phyloP scores from a whole-genome alignment of 306 rosid species.

The Acmispon strigosus region DNA sequence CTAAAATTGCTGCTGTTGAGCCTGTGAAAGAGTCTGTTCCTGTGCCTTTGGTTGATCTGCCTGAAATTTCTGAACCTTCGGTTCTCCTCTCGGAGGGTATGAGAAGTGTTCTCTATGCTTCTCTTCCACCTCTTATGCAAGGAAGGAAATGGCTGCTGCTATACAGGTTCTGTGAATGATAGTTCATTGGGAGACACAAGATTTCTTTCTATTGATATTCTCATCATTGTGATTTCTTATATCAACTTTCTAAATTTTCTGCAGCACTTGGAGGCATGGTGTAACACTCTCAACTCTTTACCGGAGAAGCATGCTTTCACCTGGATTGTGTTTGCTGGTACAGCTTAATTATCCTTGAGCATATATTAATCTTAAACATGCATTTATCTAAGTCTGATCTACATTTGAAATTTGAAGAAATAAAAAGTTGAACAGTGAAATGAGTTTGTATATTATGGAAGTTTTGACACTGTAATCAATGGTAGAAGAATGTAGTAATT shows the following conservation, averaged over 20 bases:
- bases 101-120: conserved; percentile 54
- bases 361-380: background rate
- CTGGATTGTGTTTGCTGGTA: conserved; percentile 88
- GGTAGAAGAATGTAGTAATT: background rate
- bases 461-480: background rate
- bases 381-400: background rate
- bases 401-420: background rate
- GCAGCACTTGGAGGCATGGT: conserved; percentile 88
- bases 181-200: conserved; percentile 2
- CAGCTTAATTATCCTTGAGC: conserved; percentile 8
- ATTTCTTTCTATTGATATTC: background rate
- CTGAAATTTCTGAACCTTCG: conserved; percentile 77
- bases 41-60: conserved; percentile 28
- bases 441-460: background rate
- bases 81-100: conserved; percentile 52
- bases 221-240: background rate
- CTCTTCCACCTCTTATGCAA: conserved; percentile 79
- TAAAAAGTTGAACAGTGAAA: background rate
- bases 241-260: background rate
- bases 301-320: conserved; percentile 77
- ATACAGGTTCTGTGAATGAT: conserved; percentile 48
- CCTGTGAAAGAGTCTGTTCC: conserved; percentile 26
- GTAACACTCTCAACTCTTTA: conserved; percentile 74
- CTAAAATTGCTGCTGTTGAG: conserved; percentile 44
- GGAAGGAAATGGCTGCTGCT: conserved; percentile 89